Base-by-base conservation (phyloP, 352 stramenopile species). In the Globisporangium heterothallicum region DNA sequence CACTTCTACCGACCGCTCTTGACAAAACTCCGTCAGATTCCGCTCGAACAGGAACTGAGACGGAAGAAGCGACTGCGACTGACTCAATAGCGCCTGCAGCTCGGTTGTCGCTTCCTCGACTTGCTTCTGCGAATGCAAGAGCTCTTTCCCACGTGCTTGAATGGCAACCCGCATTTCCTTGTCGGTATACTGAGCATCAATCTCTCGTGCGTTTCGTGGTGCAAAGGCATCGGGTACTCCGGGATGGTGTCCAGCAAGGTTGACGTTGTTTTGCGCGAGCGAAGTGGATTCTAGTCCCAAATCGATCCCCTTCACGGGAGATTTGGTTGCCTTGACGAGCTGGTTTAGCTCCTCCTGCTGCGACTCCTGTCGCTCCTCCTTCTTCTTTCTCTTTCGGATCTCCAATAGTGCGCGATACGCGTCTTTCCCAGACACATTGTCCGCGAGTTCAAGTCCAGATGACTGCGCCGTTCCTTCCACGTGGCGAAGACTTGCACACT, bases 41-140 rank as follows among this genome's bases (percentile, higher is more conserved):
- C 64, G 64, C 44, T 84, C 76, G 51, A 87, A 87, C 3, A 87
- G 63, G 35, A 85, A 87, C 25, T 70, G 58, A 8, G 61, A 67
- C 12, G 76, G 69, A 7, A 87, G 35, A 10, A 84, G 46, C 16
- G 56, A 56, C 40, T 84, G 64, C 1, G 70, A 66, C 3, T 60
- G 44, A 9, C 10, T 32, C 3, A 86, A 27, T 21, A 78, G 48
- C 36, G 56, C 29, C 0, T 71, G 53, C 24, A 84, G 40, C 12
- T 68, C 52, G 3, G 54, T 22, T 4, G 56, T 43, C 6, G 58
- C 71, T 0, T 22, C 30, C 6, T 52, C 19, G 12, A 61, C 58
- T 29, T 60, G 45, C 22, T 44, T 63, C 41, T 57, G 62, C 42
- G 42, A 75, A 49, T n/a, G 41, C 3, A 68, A 19, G 3, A 79